These are phyloP conservation scores for Candida ipomoeae DNA, from an alignment of 805 yeast genomes.

Conservation along the genomic window DNA sequence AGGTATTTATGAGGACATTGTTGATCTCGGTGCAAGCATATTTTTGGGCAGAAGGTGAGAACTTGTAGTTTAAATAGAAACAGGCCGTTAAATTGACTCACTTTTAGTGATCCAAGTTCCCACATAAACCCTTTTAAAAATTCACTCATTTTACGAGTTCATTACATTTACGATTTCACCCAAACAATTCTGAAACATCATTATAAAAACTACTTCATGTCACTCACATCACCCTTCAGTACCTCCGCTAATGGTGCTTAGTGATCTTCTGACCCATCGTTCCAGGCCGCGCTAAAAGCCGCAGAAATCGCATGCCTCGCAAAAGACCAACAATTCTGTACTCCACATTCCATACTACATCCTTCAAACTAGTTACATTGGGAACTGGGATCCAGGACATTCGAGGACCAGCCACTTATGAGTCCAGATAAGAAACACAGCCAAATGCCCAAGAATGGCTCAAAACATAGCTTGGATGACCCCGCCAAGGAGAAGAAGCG, in stretches of 20 bases:
- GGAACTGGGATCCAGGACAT: neutral
- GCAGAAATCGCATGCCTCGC: neutral
- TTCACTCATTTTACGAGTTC: too few relatives aligned
- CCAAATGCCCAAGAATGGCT: neutral
- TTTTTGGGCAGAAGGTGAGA: too few relatives aligned
- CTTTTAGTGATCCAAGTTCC: too few relatives aligned
- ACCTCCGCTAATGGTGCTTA: neutral
- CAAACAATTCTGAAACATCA: neutral
- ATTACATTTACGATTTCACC: too few relatives aligned
- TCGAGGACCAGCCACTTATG: neutral
- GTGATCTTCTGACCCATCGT: neutral
- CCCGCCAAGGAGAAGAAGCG: conserved; percentile 34
- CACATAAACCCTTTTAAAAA: too few relatives aligned
- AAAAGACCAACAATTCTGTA: neutral
- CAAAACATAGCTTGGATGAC: neutral
- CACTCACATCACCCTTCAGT: too few relatives aligned
- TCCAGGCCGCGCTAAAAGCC: neutral
- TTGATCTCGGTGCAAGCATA: too few relatives aligned
- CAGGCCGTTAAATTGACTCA: too few relatives aligned
- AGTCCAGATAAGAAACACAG: neutral
- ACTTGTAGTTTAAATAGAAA: too few relatives aligned
- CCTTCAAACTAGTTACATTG: neutral
- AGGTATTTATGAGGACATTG: too few relatives aligned
- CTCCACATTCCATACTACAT: neutral
- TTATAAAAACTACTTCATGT: too few relatives aligned